Evolutionary conservation across 2,329 filamentous ascomycete genomes (phyloP).

Genomic region (Aspergillus sojae): DNA sequence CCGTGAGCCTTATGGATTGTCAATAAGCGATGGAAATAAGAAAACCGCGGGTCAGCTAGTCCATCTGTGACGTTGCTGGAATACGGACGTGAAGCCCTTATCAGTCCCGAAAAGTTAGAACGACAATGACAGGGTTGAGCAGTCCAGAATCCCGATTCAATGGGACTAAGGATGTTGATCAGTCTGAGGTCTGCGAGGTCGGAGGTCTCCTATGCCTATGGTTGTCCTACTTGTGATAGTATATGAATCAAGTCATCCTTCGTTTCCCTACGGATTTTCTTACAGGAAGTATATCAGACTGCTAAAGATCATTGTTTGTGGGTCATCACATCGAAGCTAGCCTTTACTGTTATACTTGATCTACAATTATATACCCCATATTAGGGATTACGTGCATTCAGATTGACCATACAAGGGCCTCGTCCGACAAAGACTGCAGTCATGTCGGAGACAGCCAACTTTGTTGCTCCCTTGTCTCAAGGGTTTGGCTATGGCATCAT

Average conservation of each 20-base stretch:
- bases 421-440: constrained; percentile 15
- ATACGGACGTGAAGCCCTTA: constrained; percentile 5
- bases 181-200: constrained; percentile 22
- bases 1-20: background rate
- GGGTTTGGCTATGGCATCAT: constrained; percentile 78
- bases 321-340: background rate
- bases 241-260: background rate
- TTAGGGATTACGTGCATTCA: background rate
- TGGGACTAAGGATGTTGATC: constrained; percentile 7
- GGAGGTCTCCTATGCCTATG: constrained; percentile 12
- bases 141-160: background rate
- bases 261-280: background rate
- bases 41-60: background rate
- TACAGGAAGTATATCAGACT: background rate
- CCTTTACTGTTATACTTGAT: background rate
- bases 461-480: constrained; percentile 49
- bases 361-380: background rate
- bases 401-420: background rate
- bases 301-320: too few species aligned
- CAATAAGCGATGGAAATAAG: constrained; percentile 5
- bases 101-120: background rate
- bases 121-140: background rate
- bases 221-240: background rate
- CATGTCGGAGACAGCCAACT: constrained; percentile 29
- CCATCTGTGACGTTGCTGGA: background rate